A percentile compares a stretch with the other conserved stretches of the same genome.
Evolutionary conservation across 352 stramenopile genomes (phyloP).

Genomic region (Phytophthora capsici): DNA sequence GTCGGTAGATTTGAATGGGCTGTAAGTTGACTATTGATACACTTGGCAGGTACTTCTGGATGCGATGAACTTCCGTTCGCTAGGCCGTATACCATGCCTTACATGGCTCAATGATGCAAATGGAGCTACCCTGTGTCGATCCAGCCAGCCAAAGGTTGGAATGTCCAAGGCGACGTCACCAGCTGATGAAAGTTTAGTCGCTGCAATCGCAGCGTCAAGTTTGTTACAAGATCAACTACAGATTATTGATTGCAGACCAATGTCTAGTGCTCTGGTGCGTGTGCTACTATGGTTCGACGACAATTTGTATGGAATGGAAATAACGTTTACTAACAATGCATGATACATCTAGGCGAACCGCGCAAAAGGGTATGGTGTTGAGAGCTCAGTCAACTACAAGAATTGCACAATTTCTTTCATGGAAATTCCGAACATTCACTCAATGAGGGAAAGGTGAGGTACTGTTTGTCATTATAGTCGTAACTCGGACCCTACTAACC

Average conservation of each 20-base stretch:
- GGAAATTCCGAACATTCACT: conserved; percentile 99
- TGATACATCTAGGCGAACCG: conserved; percentile 58
- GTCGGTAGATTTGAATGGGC: not conserved
- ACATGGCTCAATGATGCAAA: conserved; percentile 79
- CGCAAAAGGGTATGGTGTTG: conserved; percentile 94
- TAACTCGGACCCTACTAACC: too few species aligned
- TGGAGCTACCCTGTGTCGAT: conserved; percentile 72
- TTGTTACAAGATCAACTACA: conserved; percentile 71
- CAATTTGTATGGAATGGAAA: not conserved
- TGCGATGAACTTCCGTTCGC: conserved; percentile 73
- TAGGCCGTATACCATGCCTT: conserved; percentile 74
- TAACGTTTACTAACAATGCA: not conserved
- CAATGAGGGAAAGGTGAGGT: conserved; percentile 94
- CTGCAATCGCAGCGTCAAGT: conserved; percentile 69
- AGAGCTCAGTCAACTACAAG: conserved; percentile 97
- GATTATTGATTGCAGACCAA: conserved; percentile 86
- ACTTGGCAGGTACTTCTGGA: conserved; percentile 64
- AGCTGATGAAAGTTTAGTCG: conserved; percentile 74
- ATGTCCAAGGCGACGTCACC: conserved; percentile 82
- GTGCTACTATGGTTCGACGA: conserved; percentile 1
- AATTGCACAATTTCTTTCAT: conserved; percentile 96
- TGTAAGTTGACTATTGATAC: not conserved
- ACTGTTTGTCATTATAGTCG: conserved; percentile 4
- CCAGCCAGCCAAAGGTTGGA: conserved; percentile 83
- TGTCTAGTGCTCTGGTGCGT: conserved; percentile 73